These are phyloP conservation scores for Cutaneotrichosporon sp. DNA, from an alignment of 1,284 basidiomycete genomes.

Conservation along the genomic window DNA sequence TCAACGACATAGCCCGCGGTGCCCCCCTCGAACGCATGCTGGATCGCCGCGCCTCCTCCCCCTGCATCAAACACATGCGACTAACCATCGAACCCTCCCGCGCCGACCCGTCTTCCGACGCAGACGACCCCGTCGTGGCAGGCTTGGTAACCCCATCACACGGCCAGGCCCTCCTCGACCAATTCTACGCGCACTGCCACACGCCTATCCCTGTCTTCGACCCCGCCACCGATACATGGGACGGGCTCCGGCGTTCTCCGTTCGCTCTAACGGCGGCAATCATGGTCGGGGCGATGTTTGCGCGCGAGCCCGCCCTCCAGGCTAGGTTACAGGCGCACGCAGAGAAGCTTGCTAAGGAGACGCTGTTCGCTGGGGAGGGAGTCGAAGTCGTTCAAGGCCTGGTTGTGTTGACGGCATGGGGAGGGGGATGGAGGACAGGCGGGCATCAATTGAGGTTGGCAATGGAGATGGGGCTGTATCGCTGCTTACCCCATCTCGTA, in stretches of 20 bases:
- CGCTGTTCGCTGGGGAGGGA: slow-evolving; percentile 63
- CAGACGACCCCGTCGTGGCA: slow-evolving; percentile 39
- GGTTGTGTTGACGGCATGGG: slow-evolving; percentile 51
- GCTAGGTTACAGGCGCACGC: slow-evolving; percentile 63
- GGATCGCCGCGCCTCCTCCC: background rate
- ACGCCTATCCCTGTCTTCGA: slow-evolving; percentile 84
- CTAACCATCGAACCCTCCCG: background rate
- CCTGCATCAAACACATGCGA: slow-evolving; percentile 4
- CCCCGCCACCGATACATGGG: slow-evolving; percentile 65
- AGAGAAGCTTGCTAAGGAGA: slow-evolving; percentile 70
- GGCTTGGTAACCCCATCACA: slow-evolving; percentile 70
- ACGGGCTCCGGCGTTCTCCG: slow-evolving; percentile 34
- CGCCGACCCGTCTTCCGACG: background rate
- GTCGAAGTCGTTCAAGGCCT: slow-evolving; percentile 81
- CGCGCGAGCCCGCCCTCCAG: slow-evolving; percentile 57
- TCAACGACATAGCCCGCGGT: slow-evolving; percentile 1
- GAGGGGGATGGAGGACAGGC: slow-evolving; percentile 40
- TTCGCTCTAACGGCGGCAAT: slow-evolving; percentile 66
- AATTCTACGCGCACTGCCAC: slow-evolving; percentile 75
- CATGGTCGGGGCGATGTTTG: slow-evolving; percentile 77
- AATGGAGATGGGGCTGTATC: slow-evolving; percentile 82
- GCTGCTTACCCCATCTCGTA: slow-evolving; percentile 74
- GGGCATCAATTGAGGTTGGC: slow-evolving; percentile 83
- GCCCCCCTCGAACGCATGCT: slow-evolving; percentile 9
- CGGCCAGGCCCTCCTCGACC: slow-evolving; percentile 70